phyloP scores from a whole-genome alignment of 768 basidiomycete species.

The Tulasnella sp. region DNA sequence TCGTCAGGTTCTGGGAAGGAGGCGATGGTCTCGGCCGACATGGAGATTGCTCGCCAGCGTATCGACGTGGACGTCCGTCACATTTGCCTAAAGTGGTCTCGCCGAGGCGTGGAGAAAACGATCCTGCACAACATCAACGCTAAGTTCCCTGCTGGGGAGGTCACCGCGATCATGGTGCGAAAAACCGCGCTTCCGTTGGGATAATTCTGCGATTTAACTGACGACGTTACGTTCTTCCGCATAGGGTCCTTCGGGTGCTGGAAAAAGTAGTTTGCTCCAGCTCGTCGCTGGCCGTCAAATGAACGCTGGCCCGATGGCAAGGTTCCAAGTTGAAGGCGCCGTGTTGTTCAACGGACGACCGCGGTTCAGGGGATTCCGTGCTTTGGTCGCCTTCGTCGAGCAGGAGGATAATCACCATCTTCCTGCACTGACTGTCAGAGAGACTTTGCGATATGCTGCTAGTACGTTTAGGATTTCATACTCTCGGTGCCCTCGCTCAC shows the following conservation, averaged over 20 bases:
- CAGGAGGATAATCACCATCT: constrained; percentile 39
- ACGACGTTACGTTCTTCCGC: neutral
- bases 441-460: constrained; percentile 37
- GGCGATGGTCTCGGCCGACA: constrained; percentile 26
- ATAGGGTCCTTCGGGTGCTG: constrained; percentile 27
- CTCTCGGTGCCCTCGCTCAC: neutral
- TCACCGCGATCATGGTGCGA: constrained; percentile 33
- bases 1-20: constrained; percentile 22
- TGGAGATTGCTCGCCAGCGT: constrained; percentile 28
- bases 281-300: constrained; percentile 32
- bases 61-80: constrained; percentile 31
- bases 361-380: constrained; percentile 13
- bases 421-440: constrained; percentile 33
- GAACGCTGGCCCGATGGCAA: constrained; percentile 29
- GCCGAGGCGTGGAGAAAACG: constrained; percentile 23
- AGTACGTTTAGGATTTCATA: constrained; percentile 14
- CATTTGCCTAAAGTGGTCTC: constrained; percentile 15
- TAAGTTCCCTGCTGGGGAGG: constrained; percentile 32
- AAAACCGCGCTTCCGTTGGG: neutral
- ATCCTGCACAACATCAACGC: constrained; percentile 33
- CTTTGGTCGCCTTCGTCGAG: constrained; percentile 33
- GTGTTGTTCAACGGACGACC: constrained; percentile 31
- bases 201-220: neutral
- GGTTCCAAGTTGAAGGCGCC: constrained; percentile 30
- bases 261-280: constrained; percentile 34